These are phyloP conservation scores for Talaromyces sp. DNA, from an alignment of 2,329 filamentous ascomycete genomes.

Conservation along the genomic window DNA sequence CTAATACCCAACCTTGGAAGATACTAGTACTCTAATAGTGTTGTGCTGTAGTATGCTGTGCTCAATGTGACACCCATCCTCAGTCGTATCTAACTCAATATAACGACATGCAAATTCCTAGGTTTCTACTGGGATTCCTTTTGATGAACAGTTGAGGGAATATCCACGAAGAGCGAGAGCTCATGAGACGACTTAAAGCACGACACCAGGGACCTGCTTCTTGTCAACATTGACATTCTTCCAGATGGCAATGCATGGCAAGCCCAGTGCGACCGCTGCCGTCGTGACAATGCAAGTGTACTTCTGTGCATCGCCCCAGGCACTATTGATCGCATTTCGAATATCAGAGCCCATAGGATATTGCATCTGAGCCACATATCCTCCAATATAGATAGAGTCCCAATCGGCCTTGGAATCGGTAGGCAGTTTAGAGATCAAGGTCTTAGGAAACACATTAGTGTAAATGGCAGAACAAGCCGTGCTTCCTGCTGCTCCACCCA, in stretches of 20 bases:
- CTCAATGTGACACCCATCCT: too few species aligned
- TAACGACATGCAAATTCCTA: too few species aligned
- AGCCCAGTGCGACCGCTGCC: background rate
- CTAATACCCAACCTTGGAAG: too few species aligned
- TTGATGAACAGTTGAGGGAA: too few species aligned
- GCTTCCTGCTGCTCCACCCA: constrained; percentile 38
- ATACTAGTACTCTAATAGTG: too few species aligned
- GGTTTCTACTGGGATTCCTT: too few species aligned
- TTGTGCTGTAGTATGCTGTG: too few species aligned
- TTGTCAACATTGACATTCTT: background rate
- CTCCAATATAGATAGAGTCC: constrained; percentile 25
- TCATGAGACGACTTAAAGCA: background rate
- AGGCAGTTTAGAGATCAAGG: constrained; percentile 17
- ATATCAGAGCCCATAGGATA: constrained; percentile 32
- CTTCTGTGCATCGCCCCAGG: constrained; percentile 36
- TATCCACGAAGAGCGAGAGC: too few species aligned
- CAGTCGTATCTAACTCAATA: too few species aligned
- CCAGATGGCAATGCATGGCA: background rate
- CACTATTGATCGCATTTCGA: constrained; percentile 38
- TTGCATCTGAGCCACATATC: constrained; percentile 24
- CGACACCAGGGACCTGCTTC: background rate
- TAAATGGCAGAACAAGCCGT: constrained; percentile 27
- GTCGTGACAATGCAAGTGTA: constrained; percentile 2
- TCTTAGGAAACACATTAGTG: constrained; percentile 19
- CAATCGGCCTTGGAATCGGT: constrained; percentile 19